Evolutionary conservation across 1,139 yeast genomes (phyloP).

Genomic region (Blastobotrys raffinosifermentans): DNA sequence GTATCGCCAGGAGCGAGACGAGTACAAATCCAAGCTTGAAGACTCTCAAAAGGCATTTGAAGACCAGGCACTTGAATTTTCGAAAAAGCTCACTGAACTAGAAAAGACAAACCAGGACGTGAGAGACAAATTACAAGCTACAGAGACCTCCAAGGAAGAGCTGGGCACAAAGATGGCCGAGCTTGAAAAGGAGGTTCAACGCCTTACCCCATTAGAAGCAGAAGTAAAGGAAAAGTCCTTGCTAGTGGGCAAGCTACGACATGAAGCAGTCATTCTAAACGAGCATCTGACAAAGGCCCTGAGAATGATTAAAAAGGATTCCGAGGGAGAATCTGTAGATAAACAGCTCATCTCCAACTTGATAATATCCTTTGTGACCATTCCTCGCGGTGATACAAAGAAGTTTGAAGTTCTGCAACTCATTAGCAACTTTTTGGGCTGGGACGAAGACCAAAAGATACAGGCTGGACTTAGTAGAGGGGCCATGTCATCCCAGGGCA

Average conservation of each 20-base stretch:
- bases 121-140: conserved; percentile 22
- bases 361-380: conserved; percentile 72
- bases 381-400: conserved; percentile 91
- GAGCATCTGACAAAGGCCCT: conserved; percentile 92
- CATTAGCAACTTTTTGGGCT: conserved; percentile 72
- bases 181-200: conserved; percentile 26
- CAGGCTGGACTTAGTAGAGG: conserved; percentile 71
- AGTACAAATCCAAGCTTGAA: conserved; percentile 12
- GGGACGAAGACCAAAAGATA: conserved; percentile 79
- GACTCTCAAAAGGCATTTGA: conserved; percentile 21
- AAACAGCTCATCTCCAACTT: conserved; percentile 83
- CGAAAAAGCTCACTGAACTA: conserved; percentile 22
- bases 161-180: conserved; percentile 18
- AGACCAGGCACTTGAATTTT: conserved; percentile 13
- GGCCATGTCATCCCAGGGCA: conserved; percentile 18
- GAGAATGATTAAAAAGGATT: conserved; percentile 67
- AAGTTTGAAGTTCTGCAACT: conserved; percentile 86
- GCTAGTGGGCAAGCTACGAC: conserved; percentile 82
- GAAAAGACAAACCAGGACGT: conserved; percentile 28
- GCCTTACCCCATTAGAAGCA: conserved; percentile 37
- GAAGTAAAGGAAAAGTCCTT: conserved; percentile 69
- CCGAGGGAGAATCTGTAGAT: conserved; percentile 73
- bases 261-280: conserved; percentile 90
- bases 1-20: conserved; percentile 23
- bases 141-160: conserved; percentile 21